Base-by-base conservation (phyloP, 805 yeast species). In the Grigorovia humatica region DNA sequence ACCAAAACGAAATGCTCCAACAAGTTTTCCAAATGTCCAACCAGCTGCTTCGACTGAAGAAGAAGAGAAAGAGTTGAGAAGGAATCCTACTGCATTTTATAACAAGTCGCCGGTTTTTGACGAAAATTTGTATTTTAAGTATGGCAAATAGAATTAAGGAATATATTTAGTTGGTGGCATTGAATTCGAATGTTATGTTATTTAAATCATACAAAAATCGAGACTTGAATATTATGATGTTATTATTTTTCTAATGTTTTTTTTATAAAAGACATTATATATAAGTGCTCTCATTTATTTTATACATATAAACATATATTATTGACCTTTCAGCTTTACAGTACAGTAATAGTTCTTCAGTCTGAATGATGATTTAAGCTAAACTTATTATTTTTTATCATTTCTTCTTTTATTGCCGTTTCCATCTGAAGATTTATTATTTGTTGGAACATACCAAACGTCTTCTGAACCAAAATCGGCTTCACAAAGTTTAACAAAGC, bases 401-500 rank as follows among this genome's bases (percentile, higher is more conserved):
- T 15, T 12, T 12, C 17, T 7, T 38, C 15, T 38, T 15, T 15
- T 2, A 15, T 15, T 38, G 13, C 6, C 15, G 4, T 15, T 38
- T 12, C 9, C 15, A 15, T 38, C 8, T 38, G 9, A 8, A n/a
- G 17, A 12, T 7, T 15, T 15, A 13, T 15, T 38, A 17, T 45
- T 47, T 15, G 52, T 43, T 3, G 69, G 60, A 1, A 48, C 54
- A 55, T 59, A 68, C 68, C 67, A 68, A 2, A 69, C 67, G 46
- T 66, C 60, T 53, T 68, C 71, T 15, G 63, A 55, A 9, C 65
- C 65, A 52, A 82, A 81, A 55, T 76, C 77, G 7, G 78, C 74
- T 55, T 77, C 78, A 6, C 77, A 63, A 18, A 82, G 57, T 46
- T 70, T 71, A n/a, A 80, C 71, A 59, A 84, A 87, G 60, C 82